A percentile compares a stretch with the other conserved stretches of the same genome.
Conservation (phyloP, 345 rosid genomes). For the Eucalyptus tenuipes region DNA sequence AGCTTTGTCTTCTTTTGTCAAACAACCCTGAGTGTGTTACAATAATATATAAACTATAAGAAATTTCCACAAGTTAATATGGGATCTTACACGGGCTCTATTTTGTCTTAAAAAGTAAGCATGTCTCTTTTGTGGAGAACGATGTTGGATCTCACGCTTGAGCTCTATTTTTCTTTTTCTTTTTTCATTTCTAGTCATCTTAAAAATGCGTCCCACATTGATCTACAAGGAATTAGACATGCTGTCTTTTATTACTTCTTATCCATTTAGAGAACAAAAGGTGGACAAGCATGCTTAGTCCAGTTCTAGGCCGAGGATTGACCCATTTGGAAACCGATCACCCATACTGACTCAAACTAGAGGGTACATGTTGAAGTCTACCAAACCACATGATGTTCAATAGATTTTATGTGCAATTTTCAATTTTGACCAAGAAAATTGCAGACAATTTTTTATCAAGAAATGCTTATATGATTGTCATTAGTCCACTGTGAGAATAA, state of each 20-base stretch:
- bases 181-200: background rate
- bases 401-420: background rate
- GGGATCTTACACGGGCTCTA: background rate
- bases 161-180: too few relatives aligned
- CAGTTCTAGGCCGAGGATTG: accelerated
- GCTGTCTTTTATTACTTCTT: background rate
- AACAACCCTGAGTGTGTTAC: background rate
- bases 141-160: too few relatives aligned
- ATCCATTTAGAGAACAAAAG: background rate
- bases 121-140: too few relatives aligned
- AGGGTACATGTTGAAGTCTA: background rate
- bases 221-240: background rate
- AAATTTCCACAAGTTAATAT: background rate
- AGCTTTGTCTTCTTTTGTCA: background rate
- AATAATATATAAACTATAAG: background rate
- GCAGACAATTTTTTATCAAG: too few relatives aligned
- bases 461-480: too few relatives aligned
- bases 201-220: background rate
- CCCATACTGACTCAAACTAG: background rate
- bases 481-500: too few relatives aligned
- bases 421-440: too few relatives aligned
- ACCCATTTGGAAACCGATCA: background rate
- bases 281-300: background rate
- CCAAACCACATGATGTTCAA: background rate
- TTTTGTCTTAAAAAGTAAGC: too few relatives aligned